Evolutionary conservation across 2,329 filamentous ascomycete genomes (phyloP), one percentile per base, ranked within the genome.

Genomic region (Aspergillus versicolor): DNA sequence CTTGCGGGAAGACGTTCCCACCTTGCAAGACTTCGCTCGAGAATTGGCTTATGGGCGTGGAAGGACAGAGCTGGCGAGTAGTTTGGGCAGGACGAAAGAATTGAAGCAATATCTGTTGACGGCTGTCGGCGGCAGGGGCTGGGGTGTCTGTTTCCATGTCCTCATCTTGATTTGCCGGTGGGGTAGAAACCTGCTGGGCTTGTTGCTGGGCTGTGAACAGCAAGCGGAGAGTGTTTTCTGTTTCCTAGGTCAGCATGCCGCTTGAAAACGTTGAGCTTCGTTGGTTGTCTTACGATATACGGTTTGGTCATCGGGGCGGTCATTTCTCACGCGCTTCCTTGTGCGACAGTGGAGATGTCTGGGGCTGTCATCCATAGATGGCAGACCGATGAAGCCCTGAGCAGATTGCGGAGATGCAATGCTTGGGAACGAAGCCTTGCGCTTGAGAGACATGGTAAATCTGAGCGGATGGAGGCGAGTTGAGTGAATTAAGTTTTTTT

Each of bases 311-410:
- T 84, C 79, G 0, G 84, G 84, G 44, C 84, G 76, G 64, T 82
- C 80, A 67, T 86, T 80, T 57, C 84, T 77, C 61, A 82, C 79
- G 34, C 84, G 73, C 70, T 87, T 87, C 58, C 81, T 76, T 55
- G 84, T 87, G 17, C 84, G 80, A 59, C 79, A 80, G 63, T 81
- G 77, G 44, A 85, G 76, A 63, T 85, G 71, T 65, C 67, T 70
- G 17, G 72, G 69, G 17, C 63, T 65, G 52, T 73, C 71, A 41
- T 70, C 65, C 59, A 70, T 68, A 63, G 71, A 65, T 50, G 65
- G 62, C 32, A 57, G 61, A 46, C 67, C 67, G 38, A 63, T 49
- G 34, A 57, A 43, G 47, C 63, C 59, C 61, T 56, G 60, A 52
- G 67, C 47, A 57, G 63, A 55, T 67, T 73, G 73, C 37, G 74